Percentiles rank a stretch among this genome's conserved stretches.
These are phyloP conservation scores for Fusarium sacchari DNA, from an alignment of 2,329 filamentous ascomycete species.

Conservation along the genomic window DNA sequence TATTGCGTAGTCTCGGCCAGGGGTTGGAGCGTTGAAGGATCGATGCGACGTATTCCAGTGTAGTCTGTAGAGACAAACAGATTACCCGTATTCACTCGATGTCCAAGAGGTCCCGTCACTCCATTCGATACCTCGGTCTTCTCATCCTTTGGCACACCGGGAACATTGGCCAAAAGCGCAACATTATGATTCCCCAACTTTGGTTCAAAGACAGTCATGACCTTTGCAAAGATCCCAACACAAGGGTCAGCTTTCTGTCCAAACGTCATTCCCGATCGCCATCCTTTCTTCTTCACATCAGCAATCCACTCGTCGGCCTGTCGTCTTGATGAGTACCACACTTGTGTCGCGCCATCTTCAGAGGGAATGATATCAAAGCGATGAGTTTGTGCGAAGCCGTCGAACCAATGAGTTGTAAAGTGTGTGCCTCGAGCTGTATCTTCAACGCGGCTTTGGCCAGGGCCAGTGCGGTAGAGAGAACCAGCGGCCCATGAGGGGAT, in stretches of 20 bases:
- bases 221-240: constrained; percentile 75
- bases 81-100: constrained; percentile 53
- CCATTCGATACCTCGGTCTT: background rate
- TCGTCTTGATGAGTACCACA: constrained; percentile 77
- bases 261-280: constrained; percentile 68
- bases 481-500: constrained; percentile 80
- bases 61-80: constrained; percentile 69
- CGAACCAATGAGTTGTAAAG: constrained; percentile 80
- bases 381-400: constrained; percentile 77
- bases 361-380: constrained; percentile 73
- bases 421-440: constrained; percentile 67
- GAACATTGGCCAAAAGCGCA: constrained; percentile 68
- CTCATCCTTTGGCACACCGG: constrained; percentile 56
- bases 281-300: constrained; percentile 68
- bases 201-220: constrained; percentile 68
- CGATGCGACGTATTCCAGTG: constrained; percentile 66
- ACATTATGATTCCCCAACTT: constrained; percentile 67
- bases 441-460: constrained; percentile 72
- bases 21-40: constrained; percentile 78
- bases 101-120: constrained; percentile 41
- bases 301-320: constrained; percentile 73
- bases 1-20: constrained; percentile 70
- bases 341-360: constrained; percentile 46
- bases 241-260: constrained; percentile 79
- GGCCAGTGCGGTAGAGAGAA: constrained; percentile 78